Conservation (phyloP, 495 filamentous ascomycete genomes). For the Penicillium robsamsonii region DNA sequence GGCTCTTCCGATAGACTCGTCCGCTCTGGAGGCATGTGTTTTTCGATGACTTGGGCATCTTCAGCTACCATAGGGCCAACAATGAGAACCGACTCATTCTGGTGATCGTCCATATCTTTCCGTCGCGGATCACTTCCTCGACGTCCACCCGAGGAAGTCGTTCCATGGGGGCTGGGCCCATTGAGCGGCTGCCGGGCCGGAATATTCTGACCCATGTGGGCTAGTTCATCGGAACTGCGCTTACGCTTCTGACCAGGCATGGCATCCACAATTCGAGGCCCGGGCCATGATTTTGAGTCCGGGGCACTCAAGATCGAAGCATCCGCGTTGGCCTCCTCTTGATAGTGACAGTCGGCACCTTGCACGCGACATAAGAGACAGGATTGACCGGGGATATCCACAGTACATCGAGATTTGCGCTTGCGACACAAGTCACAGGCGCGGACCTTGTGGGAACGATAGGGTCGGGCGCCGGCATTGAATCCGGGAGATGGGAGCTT, state of each 20-base stretch:
- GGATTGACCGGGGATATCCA: conserved; percentile 47
- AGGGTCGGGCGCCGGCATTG: conserved; percentile 47
- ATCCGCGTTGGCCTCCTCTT: conserved; percentile 38
- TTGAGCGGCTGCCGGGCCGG: conserved; percentile 21
- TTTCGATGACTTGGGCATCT: conserved; percentile 53
- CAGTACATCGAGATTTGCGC: conserved; percentile 52
- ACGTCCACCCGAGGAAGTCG: conserved; percentile 30
- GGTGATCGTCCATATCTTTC: conserved; percentile 39
- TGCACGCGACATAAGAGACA: conserved; percentile 52
- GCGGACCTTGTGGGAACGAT: conserved; percentile 52
- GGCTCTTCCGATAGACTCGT: conserved; percentile 40
- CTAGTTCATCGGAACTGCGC: conserved; percentile 29
- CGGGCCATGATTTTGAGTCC: conserved; percentile 32
- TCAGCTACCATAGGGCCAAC: conserved; percentile 52
- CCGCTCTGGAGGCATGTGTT: conserved; percentile 47
- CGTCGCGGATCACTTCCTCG: conserved; percentile 37
- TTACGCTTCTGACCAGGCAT: conserved; percentile 42
- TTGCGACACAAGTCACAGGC: conserved; percentile 53
- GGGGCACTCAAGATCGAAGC: conserved; percentile 24
- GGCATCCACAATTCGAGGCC: conserved; percentile 23
- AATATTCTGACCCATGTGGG: conserved; percentile 19
- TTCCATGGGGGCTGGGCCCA: conserved; percentile 29
- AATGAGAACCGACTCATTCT: conserved; percentile 50
- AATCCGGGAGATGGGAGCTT: conserved; percentile 44
- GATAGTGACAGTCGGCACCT: conserved; percentile 49